phyloP scores from a whole-genome alignment of 352 stramenopile genomes.

The Elongisporangium senticosum region DNA sequence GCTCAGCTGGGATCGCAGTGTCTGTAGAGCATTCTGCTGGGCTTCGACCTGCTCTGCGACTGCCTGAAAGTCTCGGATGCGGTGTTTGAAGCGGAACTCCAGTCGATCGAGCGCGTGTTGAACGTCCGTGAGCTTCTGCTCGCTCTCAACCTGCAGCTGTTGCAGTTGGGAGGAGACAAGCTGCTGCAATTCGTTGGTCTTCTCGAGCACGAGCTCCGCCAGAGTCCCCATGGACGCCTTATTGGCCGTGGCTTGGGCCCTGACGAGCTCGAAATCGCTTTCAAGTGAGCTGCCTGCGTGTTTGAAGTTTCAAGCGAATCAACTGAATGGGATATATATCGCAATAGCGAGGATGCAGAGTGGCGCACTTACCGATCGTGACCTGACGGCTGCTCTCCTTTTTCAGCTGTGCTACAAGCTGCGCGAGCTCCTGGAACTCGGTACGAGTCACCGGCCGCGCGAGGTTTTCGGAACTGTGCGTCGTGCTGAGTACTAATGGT shows the following conservation, averaged over 20 bases:
- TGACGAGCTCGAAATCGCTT: constrained; percentile 42
- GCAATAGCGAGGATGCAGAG: background rate
- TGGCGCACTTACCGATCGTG: constrained; percentile 18
- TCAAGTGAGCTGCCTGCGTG: constrained; percentile 37
- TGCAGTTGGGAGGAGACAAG: constrained; percentile 32
- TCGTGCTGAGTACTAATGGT: background rate
- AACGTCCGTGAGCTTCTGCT: constrained; percentile 38
- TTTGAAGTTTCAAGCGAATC: background rate
- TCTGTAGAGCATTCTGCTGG: constrained; percentile 37
- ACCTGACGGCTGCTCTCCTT: constrained; percentile 41
- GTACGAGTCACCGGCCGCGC: constrained; percentile 42
- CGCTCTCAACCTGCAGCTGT: constrained; percentile 35
- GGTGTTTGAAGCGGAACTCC: constrained; percentile 71
- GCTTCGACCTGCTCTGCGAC: constrained; percentile 39
- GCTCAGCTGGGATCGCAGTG: constrained; percentile 29
- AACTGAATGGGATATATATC: background rate
- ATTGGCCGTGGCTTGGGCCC: constrained; percentile 35
- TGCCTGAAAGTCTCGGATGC: constrained; percentile 40
- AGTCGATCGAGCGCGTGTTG: constrained; percentile 43
- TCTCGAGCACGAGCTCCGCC: constrained; percentile 40
- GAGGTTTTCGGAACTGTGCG: background rate
- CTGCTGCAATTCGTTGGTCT: constrained; percentile 35
- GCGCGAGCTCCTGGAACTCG: constrained; percentile 58
- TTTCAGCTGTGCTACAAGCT: constrained; percentile 32
- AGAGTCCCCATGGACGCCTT: constrained; percentile 38